phyloP scores from a whole-genome alignment of 176 grass and related monocot genomes.

The Aegilops umbellulata region DNA sequence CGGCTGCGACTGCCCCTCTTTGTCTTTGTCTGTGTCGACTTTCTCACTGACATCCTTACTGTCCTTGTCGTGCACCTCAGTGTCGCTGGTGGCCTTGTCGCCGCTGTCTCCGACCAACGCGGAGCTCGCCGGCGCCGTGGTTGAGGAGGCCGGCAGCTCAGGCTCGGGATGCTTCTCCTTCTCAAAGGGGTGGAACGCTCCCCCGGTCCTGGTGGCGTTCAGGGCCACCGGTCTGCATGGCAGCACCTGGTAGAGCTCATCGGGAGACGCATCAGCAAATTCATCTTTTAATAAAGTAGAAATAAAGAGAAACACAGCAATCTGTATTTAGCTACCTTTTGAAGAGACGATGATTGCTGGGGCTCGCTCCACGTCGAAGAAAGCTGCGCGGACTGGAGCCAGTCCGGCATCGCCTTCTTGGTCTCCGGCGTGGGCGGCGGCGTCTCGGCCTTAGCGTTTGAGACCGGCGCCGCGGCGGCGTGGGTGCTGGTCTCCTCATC shows the following conservation, averaged over 20 bases:
- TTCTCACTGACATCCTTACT: not conserved
- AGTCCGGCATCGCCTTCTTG: conserved; percentile 49
- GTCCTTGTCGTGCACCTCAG: not conserved
- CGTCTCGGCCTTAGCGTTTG: not conserved
- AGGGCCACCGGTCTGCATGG: conserved; percentile 69
- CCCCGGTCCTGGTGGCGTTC: conserved; percentile 31
- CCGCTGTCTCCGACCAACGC: conserved; percentile 33
- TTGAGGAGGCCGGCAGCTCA: conserved; percentile 34
- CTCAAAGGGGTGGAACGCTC: conserved; percentile 84
- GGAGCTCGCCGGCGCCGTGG: conserved; percentile 47
- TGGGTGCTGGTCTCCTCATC: conserved; percentile 39
- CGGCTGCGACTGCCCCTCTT: conserved; percentile 42
- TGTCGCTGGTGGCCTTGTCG: not conserved
- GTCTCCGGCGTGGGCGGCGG: not conserved
- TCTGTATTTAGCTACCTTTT: conserved; percentile 18
- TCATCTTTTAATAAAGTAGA: too few relatives aligned
- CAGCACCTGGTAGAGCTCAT: conserved; percentile 28
- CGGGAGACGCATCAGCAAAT: not conserved
- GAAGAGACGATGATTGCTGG: conserved; percentile 12
- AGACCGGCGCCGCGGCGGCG: not conserved
- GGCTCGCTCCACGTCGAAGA: conserved; percentile 52
- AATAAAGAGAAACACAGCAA: not conserved
- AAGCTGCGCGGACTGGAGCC: conserved; percentile 83
- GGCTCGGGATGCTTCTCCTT: conserved; percentile 41
- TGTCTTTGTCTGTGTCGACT: conserved; percentile 39